phyloP scores from a whole-genome alignment of 176 grass and related monocot species.

The Bromus sterilis region DNA sequence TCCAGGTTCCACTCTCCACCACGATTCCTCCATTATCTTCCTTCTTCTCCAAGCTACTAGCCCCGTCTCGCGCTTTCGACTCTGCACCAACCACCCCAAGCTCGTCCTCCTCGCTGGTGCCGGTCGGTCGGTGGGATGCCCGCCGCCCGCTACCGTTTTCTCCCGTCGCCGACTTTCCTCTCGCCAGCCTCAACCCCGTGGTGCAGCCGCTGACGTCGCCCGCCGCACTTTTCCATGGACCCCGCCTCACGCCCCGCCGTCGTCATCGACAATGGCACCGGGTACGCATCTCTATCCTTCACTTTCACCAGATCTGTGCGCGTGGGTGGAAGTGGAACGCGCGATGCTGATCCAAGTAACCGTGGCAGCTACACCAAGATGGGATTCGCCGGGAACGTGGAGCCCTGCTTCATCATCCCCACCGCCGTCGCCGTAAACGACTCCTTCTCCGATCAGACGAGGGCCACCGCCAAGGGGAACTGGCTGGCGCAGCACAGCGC shows the following conservation, averaged over 20 bases:
- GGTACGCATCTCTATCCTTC: constrained; percentile 28
- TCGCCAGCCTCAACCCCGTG: neutral
- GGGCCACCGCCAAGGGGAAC: constrained; percentile 62
- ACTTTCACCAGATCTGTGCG: constrained; percentile 19
- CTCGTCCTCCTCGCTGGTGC: neutral
- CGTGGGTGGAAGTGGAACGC: neutral
- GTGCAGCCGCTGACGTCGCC: constrained; percentile 1
- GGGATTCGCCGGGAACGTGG: constrained; percentile 98
- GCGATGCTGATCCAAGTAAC: constrained; percentile 8
- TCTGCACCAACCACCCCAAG: neutral
- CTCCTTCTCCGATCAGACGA: constrained; percentile 51
- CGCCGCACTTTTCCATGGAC: constrained; percentile 34
- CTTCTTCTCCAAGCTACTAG: constrained; percentile 23
- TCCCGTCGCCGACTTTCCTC: neutral
- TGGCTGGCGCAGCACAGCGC: constrained; percentile 95
- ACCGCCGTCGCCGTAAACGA: constrained; percentile 93
- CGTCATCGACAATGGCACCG: constrained; percentile 97
- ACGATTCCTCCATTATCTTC: constrained; percentile 5
- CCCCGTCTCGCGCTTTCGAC: too few relatives aligned
- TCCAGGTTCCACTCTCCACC: neutral
- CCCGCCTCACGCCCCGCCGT: constrained; percentile 74
- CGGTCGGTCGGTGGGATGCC: constrained; percentile 26
- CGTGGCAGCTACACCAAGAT: constrained; percentile 88
- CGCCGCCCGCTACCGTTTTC: constrained; percentile 9
- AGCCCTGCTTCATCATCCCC: constrained; percentile 93